These are phyloP conservation scores for Pythium chondricola DNA, from an alignment of 352 stramenopile genomes.

Conservation along the genomic window DNA sequence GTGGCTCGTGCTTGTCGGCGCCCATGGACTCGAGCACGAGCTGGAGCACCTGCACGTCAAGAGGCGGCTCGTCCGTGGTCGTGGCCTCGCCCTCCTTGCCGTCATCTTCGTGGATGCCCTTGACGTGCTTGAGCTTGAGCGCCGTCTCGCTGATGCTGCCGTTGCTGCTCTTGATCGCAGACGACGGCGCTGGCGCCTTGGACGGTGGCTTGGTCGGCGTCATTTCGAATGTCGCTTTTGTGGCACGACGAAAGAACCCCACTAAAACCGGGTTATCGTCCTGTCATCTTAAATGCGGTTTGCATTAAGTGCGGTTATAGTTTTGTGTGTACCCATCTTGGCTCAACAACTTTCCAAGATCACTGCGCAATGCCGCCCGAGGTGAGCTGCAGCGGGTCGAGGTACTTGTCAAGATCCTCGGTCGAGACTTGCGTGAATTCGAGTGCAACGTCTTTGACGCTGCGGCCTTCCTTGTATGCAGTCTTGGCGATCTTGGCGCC, in stretches of 20 bases:
- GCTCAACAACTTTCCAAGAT: too few relatives aligned
- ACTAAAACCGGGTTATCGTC: background rate
- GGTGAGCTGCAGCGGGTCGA: conserved; percentile 44
- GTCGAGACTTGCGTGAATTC: conserved; percentile 34
- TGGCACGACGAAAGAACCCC: too few relatives aligned
- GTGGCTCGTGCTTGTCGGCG: conserved; percentile 68
- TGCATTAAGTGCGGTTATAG: too few relatives aligned
- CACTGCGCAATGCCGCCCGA: conserved; percentile 35
- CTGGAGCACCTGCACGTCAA: conserved; percentile 57
- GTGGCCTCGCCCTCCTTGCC: conserved; percentile 27
- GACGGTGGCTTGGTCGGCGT: background rate
- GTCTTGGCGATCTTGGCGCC: conserved; percentile 55
- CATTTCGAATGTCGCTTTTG: background rate
- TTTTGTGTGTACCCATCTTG: too few relatives aligned
- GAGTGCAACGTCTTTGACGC: conserved; percentile 42
- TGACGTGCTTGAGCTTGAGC: conserved; percentile 48
- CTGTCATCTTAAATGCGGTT: background rate
- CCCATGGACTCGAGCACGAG: conserved; percentile 75
- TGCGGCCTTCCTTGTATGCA: conserved; percentile 45
- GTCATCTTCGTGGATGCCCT: conserved; percentile 65
- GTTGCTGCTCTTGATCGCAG: conserved; percentile 8
- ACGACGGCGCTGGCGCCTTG: background rate
- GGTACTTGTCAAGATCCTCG: conserved; percentile 44
- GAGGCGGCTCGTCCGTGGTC: conserved; percentile 36
- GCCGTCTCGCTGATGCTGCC: conserved; percentile 24